Evolutionary conservation across 2,329 filamentous ascomycete species (phyloP), one percentile per base, ranked within the genome.

Genomic region (Xylaria sp.): DNA sequence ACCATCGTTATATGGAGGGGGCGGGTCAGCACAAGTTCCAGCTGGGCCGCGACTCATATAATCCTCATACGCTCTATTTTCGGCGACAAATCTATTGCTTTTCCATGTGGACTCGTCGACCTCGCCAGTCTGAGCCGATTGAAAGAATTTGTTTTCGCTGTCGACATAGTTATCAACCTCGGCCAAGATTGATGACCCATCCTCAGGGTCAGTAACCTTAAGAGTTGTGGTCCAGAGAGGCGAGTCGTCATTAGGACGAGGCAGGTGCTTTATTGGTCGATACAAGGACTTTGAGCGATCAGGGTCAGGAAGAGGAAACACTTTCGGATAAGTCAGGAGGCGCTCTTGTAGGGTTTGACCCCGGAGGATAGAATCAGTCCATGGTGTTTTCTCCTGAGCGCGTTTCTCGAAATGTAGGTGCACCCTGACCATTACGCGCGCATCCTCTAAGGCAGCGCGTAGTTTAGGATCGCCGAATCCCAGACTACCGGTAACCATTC

Each of bases 61-160:
- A 2, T 70, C 59, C 42, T 79, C 77, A 71, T 80, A 86, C 9
- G 69, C 60, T 0, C 71, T 38, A 64, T 80, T 80, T 62, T 85
- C 83, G 4, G 72, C 53, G 28, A 71, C 59, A 6, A 77, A 78
- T 15, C 42, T 51, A 17, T 11, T 46, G 10, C 48, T 20, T 36
- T 36, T 26, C 49, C 15, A 42, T 11, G 26, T 33, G 15, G n/a
- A 0, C 1, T 33, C 23, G n/a, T 31, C 3, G 28, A 10, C 46
- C 20, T 59, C 11, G 9, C 42, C 51, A 6, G 17, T 48, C 15
- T 11, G 38, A 51, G 9, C n/a, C 4, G 6, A 17, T 15, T 38
- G 3, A 59, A 69, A 73, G 59, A 63, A 73, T 10, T 28, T 59
- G 17, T 69, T 63, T 64, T 73, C 70, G 57, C 56, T 56, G 40